These are phyloP conservation scores for Kwoniella sp. DNA, from an alignment of 768 basidiomycete genomes.

Conservation along the genomic window DNA sequence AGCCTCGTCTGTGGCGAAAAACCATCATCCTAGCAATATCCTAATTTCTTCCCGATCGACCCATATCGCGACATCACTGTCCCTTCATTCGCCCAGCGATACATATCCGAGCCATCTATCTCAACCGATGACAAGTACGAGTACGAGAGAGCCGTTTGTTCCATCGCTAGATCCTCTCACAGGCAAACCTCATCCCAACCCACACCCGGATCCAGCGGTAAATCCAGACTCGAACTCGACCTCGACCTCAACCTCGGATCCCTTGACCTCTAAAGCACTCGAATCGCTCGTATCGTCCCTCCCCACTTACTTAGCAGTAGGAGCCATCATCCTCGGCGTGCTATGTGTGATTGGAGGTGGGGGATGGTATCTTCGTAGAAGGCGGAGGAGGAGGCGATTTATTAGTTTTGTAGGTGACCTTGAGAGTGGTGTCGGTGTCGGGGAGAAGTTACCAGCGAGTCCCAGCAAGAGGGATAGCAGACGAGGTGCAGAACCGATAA, in stretches of 20 bases:
- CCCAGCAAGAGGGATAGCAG: too few relatives aligned
- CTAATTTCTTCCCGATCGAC: too few relatives aligned
- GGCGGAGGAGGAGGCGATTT: constrained; percentile 9
- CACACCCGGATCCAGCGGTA: neutral
- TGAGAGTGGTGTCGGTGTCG: neutral
- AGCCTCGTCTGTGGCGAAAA: too few relatives aligned
- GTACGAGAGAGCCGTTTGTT: neutral
- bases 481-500: too few relatives aligned
- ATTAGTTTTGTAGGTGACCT: constrained; percentile 1
- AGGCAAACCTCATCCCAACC: neutral
- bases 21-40: too few relatives aligned
- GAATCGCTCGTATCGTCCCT: constrained; percentile 7
- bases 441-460: too few relatives aligned
- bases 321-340: neutral
- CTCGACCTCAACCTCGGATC: neutral
- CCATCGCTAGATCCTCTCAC: neutral
- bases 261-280: constrained; percentile 2
- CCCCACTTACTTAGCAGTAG: constrained; percentile 11
- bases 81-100: too few relatives aligned
- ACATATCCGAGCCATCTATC: too few relatives aligned
- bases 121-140: too few relatives aligned
- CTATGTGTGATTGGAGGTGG: neutral
- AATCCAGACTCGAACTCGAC: neutral
- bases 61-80: too few relatives aligned
- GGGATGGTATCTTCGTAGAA: constrained; percentile 6